These are phyloP conservation scores for Epichloe glyceriae DNA, from an alignment of 2,329 filamentous ascomycete genomes.

Conservation along the genomic window DNA sequence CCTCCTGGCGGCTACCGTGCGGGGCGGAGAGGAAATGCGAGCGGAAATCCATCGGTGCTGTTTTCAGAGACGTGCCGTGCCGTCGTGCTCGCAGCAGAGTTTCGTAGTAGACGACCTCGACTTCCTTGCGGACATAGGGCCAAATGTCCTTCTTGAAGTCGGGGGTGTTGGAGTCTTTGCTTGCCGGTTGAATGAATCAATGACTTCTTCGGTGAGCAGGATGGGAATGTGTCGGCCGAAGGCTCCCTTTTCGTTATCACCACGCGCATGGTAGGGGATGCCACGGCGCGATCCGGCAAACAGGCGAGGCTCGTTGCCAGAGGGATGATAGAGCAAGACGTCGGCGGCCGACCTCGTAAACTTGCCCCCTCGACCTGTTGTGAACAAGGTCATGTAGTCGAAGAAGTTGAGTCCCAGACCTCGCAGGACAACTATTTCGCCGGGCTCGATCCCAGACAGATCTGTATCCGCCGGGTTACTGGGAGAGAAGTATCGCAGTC, in stretches of 20 bases:
- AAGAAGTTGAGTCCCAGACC: conserved; percentile 5
- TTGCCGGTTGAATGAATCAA: conserved; percentile 1
- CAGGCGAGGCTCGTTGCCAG: conserved; percentile 3
- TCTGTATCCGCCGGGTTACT: conserved; percentile 4
- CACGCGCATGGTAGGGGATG: conserved; percentile 5
- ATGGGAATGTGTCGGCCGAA: conserved; percentile 2
- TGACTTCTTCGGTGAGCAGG: neutral
- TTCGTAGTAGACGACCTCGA: conserved; percentile 5
- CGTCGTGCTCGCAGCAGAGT: neutral
- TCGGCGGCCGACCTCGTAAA: neutral
- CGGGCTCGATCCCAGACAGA: neutral
- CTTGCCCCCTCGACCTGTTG: neutral
- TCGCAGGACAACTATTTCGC: neutral
- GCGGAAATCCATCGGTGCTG: neutral
- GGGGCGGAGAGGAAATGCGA: neutral
- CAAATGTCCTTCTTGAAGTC: conserved; percentile 4
- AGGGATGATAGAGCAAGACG: neutral
- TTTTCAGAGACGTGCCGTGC: neutral
- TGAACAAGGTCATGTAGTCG: conserved; percentile 3
- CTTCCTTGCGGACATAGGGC: conserved; percentile 3
- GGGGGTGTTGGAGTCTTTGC: neutral
- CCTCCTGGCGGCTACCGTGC: neutral
- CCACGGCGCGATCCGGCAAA: conserved; percentile 5
- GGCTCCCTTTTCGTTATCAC: conserved; percentile 4
- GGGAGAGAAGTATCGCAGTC: neutral